A percentile compares a stretch with the other conserved stretches of the same genome.
phyloP scores from a whole-genome alignment of 116 monocot genomes.

The Phalaenopsis hybrid region DNA sequence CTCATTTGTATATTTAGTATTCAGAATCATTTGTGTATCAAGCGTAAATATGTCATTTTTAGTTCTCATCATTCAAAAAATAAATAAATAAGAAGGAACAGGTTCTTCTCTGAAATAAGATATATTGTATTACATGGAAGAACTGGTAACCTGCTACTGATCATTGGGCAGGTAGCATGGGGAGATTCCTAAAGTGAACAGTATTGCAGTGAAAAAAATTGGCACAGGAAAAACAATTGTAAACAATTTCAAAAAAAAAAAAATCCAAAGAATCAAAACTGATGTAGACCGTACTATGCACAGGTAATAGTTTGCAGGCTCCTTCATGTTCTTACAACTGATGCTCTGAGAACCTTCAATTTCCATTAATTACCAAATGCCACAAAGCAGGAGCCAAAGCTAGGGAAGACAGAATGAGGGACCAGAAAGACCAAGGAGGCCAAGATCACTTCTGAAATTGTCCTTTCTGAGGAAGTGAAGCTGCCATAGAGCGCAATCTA shows the following conservation, averaged over 20 bases:
- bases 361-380: background rate
- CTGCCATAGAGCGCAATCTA: conserved; percentile 15
- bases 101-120: background rate
- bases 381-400: background rate
- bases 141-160: background rate
- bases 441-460: background rate
- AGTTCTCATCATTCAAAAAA: too few species aligned
- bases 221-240: background rate
- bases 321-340: background rate
- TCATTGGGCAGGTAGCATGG: background rate
- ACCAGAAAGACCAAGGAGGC: background rate
- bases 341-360: background rate
- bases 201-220: background rate
- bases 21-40: too few species aligned
- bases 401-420: background rate
- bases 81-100: background rate
- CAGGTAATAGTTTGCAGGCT: background rate
- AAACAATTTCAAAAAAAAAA: background rate
- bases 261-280: background rate
- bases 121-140: background rate
- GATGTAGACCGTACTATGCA: background rate
- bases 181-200: background rate
- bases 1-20: too few species aligned
- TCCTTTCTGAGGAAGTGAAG: conserved; percentile 11
- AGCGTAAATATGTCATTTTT: too few species aligned